These are phyloP conservation scores for Botrytis medusae DNA, from an alignment of 2,329 filamentous ascomycete species.

Conservation along the genomic window DNA sequence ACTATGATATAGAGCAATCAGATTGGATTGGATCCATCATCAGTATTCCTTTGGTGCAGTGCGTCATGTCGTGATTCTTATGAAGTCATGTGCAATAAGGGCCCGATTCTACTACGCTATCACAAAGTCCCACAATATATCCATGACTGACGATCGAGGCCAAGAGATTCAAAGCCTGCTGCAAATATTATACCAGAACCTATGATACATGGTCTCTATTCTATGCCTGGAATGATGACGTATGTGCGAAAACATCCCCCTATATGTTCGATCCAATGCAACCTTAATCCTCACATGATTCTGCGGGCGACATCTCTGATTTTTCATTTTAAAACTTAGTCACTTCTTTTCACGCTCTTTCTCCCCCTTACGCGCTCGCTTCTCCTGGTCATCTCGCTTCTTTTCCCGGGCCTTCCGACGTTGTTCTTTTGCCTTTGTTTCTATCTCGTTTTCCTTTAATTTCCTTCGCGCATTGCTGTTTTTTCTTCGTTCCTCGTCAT, in stretches of 20 bases:
- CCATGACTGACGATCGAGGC: background rate
- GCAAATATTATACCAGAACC: background rate
- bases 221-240: background rate
- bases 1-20: conserved; percentile 20
- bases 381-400: background rate
- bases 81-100: background rate
- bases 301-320: too few relatives aligned
- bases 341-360: too few relatives aligned
- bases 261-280: background rate
- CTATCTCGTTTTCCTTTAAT: background rate
- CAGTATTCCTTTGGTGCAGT: background rate
- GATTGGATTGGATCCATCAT: background rate
- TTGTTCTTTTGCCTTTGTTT: conserved; percentile 6
- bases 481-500: conserved; percentile 9
- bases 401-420: background rate
- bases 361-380: background rate
- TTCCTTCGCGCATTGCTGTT: background rate
- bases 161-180: background rate
- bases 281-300: background rate
- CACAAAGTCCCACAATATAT: background rate
- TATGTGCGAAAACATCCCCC: background rate
- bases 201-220: background rate
- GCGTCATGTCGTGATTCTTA: background rate
- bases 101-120: background rate
- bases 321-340: background rate